Evolutionary conservation across 805 yeast species (phyloP).

Genomic region (Lipomyces orientalis): DNA sequence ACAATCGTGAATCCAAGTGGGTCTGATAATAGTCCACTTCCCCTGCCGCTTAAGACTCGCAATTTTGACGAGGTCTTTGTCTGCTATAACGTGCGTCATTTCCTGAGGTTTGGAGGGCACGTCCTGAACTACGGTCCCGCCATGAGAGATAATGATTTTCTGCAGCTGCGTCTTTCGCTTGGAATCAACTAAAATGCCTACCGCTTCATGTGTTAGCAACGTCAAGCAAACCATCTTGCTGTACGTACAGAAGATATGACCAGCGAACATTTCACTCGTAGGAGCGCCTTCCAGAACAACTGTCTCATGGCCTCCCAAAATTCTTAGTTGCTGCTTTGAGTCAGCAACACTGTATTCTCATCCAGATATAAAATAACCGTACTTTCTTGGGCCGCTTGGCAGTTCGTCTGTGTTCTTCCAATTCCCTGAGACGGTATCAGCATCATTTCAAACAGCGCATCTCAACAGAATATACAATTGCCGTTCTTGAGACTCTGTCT

Average conservation of each 20-base stretch:
- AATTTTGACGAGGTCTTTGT: constrained; percentile 49
- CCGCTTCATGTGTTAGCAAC: neutral
- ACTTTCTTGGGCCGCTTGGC: constrained; percentile 13
- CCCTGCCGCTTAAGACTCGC: constrained; percentile 52
- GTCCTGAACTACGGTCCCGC: constrained; percentile 36
- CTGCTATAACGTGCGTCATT: constrained; percentile 31
- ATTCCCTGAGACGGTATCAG: constrained; percentile 4
- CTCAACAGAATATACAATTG: constrained; percentile 42
- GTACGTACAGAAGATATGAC: constrained; percentile 20
- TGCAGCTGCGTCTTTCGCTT: constrained; percentile 41
- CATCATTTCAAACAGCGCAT: neutral
- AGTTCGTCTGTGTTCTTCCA: constrained; percentile 22
- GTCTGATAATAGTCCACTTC: constrained; percentile 61
- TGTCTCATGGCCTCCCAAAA: constrained; percentile 10
- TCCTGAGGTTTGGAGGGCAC: constrained; percentile 2
- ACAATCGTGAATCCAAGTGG: constrained; percentile 78
- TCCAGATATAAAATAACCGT: neutral
- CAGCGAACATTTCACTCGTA: constrained; percentile 17
- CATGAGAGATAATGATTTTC: constrained; percentile 56
- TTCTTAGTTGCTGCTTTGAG: constrained; percentile 4
- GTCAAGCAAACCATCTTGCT: neutral
- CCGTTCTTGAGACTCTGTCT: constrained; percentile 45
- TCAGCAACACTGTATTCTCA: neutral
- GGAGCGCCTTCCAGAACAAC: constrained; percentile 1
- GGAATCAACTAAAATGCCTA: constrained; percentile 10